Evolutionary conservation across 2,329 filamentous ascomycete genomes (phyloP).

Genomic region (Alternaria angustiovoidea): DNA sequence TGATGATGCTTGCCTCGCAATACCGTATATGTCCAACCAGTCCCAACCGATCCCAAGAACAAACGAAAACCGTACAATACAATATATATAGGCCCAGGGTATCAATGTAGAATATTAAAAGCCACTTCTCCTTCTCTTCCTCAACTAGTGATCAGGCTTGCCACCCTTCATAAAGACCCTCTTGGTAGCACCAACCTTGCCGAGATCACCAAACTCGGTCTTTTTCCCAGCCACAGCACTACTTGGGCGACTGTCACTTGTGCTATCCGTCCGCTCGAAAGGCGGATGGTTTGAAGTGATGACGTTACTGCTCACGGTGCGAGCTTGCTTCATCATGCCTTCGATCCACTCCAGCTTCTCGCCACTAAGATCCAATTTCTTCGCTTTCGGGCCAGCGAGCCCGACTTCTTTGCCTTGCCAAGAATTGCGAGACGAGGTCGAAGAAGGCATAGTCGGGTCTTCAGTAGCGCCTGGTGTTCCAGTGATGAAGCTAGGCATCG

Average conservation of each 20-base stretch:
- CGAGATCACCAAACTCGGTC: conserved; percentile 70
- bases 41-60: not conserved
- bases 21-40: not conserved
- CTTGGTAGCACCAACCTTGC: conserved; percentile 76
- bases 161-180: conserved; percentile 67
- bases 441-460: conserved; percentile 36
- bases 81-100: conserved; percentile 10
- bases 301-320: conserved; percentile 70
- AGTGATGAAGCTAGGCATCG: conserved; percentile 33
- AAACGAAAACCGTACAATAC: conserved; percentile 1
- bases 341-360: conserved; percentile 83
- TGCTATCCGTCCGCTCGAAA: conserved; percentile 36
- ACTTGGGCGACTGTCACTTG: conserved; percentile 31
- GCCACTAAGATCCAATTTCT: conserved; percentile 69
- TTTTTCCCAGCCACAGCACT: conserved; percentile 25
- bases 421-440: conserved; percentile 39
- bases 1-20: not conserved
- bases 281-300: conserved; percentile 25
- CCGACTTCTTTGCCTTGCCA: conserved; percentile 62
- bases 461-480: conserved; percentile 40
- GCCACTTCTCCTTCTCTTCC: conserved; percentile 1
- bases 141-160: conserved; percentile 15
- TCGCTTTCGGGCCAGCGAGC: conserved; percentile 73
- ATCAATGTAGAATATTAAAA: conserved; percentile 15
- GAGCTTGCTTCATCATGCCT: conserved; percentile 81